Evolutionary conservation across 1,284 basidiomycete species (phyloP), one percentile per base, ranked within the genome.

Genomic region (Cryptococcus sp.): DNA sequence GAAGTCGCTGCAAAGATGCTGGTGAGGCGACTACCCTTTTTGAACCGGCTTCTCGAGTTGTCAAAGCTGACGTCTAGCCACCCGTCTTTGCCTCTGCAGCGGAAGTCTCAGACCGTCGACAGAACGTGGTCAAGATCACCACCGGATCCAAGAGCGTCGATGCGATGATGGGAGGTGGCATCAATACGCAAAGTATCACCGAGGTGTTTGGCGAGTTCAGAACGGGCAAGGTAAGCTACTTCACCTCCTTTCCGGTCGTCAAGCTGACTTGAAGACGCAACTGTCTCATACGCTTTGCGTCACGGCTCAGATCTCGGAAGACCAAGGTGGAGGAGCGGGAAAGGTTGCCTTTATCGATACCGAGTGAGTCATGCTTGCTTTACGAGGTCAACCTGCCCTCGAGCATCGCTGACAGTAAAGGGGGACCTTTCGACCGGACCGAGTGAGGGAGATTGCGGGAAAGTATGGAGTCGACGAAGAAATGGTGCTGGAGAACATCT

Each of bases 261-360:
- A 9, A 87, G 91, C 18, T 87, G 90, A 59, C 23, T 11, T 6
- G 6, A 21, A 94, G 75, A 94, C 91, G 5, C 91, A 94, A 65
- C 77, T 94, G 36, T 87, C 87, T 23, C 90, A 94, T 73, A 95
- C 90, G 7, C 85, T 94, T 78, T 89, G 87, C 59, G 87, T 95
- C 11, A 77, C 90, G 7, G 75, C 87, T 3, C 92, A 95, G 65
- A 79, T 95, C 31, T 91, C 92, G 21, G 76, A 82, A 4, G 90
- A 94, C 48, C 80, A 92, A 66, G 91, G 91, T 12, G 91, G 91
- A 9, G 91, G 87, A 0, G 80, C 84, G 22, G 91, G 91, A 42
- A 94, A 93, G 77, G 88, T 92, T 31, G 90, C 90, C 59, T 94
- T 88, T 69, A 88, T 94, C 53, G 91, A 93, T 67, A 93, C 91